These are phyloP conservation scores for Pseudoperonospora humuli DNA, from an alignment of 352 stramenopile species.

Conservation along the genomic window DNA sequence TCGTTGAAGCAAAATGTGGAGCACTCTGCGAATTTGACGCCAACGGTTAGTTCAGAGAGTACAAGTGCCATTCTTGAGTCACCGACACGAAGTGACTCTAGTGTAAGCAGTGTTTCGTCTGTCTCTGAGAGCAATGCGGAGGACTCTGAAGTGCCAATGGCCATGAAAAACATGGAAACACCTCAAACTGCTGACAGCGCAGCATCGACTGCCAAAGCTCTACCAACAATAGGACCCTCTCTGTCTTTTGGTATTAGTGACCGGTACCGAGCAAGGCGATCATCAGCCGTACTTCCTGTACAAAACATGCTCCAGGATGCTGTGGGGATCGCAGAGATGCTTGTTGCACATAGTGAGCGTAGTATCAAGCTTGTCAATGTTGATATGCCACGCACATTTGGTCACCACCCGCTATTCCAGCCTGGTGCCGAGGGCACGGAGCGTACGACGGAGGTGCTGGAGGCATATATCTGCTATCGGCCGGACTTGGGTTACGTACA, in stretches of 20 bases:
- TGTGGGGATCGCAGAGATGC: slow-evolving; percentile 70
- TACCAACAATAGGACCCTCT: not conserved
- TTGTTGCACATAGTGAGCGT: slow-evolving; percentile 69
- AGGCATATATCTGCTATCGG: slow-evolving; percentile 83
- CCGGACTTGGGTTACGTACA: slow-evolving; percentile 82
- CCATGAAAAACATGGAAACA: not conserved
- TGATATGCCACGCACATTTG: slow-evolving; percentile 83
- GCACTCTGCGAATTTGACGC: slow-evolving; percentile 16
- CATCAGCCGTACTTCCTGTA: slow-evolving; percentile 25
- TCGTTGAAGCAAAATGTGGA: slow-evolving; percentile 55
- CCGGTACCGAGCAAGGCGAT: slow-evolving; percentile 17
- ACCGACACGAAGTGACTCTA: slow-evolving; percentile 20
- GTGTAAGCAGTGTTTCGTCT: slow-evolving; percentile 27
- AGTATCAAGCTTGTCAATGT: slow-evolving; percentile 79
- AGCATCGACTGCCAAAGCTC: not conserved
- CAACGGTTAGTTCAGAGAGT: slow-evolving; percentile 13
- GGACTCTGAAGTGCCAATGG: slow-evolving; percentile 9
- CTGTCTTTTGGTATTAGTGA: slow-evolving; percentile 5
- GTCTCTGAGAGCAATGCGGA: slow-evolving; percentile 12
- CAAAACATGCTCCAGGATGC: slow-evolving; percentile 58
- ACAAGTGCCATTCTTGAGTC: slow-evolving; percentile 20
- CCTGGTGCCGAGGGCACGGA: slow-evolving; percentile 58
- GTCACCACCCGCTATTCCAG: slow-evolving; percentile 73
- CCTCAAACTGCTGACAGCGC: not conserved
- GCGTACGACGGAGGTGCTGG: slow-evolving; percentile 70